Conservation (phyloP, 2,329 filamentous ascomycete genomes). For the Diatrype stigma region DNA sequence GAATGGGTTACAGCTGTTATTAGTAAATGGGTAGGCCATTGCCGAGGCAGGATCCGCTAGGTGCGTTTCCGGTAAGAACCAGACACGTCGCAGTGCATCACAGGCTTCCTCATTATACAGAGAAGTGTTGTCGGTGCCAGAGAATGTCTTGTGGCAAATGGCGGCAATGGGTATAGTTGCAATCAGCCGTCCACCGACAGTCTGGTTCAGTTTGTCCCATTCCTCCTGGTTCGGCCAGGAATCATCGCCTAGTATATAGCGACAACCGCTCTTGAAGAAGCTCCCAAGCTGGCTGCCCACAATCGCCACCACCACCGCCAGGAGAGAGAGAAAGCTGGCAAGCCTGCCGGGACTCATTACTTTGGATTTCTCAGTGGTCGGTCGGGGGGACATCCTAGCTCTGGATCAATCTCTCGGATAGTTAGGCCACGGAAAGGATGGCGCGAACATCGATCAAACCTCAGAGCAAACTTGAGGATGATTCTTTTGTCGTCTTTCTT, state of each 20-base stretch:
- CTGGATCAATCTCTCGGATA: too few species aligned
- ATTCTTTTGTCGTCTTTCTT: too few species aligned
- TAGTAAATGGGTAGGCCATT: slow-evolving; percentile 22
- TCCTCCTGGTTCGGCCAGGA: slow-evolving; percentile 45
- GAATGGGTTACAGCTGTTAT: slow-evolving; percentile 35
- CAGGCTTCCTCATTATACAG: slow-evolving; percentile 35
- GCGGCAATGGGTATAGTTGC: slow-evolving; percentile 48
- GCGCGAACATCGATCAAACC: too few species aligned
- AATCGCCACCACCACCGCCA: background rate
- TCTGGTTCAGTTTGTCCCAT: slow-evolving; percentile 49
- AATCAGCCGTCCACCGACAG: slow-evolving; percentile 47
- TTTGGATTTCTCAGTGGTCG: too few species aligned
- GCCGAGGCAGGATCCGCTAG: slow-evolving; percentile 7
- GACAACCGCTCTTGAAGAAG: slow-evolving; percentile 25
- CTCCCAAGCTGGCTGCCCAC: background rate
- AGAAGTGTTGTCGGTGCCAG: slow-evolving; percentile 18
- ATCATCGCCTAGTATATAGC: slow-evolving; percentile 46
- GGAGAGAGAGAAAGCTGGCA: background rate
- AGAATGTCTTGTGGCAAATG: slow-evolving; percentile 41
- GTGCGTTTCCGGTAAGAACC: slow-evolving; percentile 12
- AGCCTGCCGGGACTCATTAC: too few species aligned
- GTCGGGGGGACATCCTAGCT: too few species aligned
- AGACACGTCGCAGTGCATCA: slow-evolving; percentile 7
- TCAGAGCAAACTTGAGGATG: too few species aligned
- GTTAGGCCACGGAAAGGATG: too few species aligned